A percentile compares a stretch with the other conserved stretches of the same genome.
These are phyloP conservation scores for Pseudotulostoma volvatum DNA, from an alignment of 495 filamentous ascomycete genomes.

Conservation along the genomic window DNA sequence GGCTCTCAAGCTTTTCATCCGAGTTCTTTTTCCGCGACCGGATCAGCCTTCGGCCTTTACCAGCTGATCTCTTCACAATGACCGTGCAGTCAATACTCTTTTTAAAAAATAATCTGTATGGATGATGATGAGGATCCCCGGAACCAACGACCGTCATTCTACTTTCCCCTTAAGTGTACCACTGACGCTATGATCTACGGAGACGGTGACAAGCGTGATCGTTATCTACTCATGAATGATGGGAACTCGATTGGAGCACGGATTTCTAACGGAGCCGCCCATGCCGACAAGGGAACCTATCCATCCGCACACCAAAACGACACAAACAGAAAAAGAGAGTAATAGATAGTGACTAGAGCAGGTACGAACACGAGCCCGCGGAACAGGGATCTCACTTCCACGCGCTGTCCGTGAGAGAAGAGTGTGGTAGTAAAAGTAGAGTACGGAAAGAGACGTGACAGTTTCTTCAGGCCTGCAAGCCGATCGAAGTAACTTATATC, in stretches of 20 bases:
- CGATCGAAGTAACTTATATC: too few species aligned
- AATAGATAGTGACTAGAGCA: not conserved
- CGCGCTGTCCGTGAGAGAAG: constrained; percentile 6
- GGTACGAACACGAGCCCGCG: constrained; percentile 10
- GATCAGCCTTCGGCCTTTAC: too few species aligned
- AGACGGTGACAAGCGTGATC: not conserved
- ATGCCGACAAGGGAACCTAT: not conserved
- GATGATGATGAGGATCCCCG: not conserved
- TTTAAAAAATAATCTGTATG: too few species aligned
- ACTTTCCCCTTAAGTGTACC: not conserved
- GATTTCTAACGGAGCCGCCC: not conserved
- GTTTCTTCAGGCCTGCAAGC: too few species aligned
- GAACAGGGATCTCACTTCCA: constrained; percentile 15
- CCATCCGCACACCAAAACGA: not conserved
- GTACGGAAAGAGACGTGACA: too few species aligned
- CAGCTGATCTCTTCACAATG: too few species aligned
- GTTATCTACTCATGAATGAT: too few species aligned
- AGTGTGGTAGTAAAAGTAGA: too few species aligned
- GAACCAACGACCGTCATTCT: not conserved
- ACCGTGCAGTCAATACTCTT: too few species aligned
- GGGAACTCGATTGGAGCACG: not conserved
- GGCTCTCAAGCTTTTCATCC: too few species aligned
- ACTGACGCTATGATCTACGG: not conserved
- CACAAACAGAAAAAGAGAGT: not conserved
- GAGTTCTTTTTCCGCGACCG: too few species aligned